phyloP scores from a whole-genome alignment of 345 rosid species.

The Pistacia integerrima region DNA sequence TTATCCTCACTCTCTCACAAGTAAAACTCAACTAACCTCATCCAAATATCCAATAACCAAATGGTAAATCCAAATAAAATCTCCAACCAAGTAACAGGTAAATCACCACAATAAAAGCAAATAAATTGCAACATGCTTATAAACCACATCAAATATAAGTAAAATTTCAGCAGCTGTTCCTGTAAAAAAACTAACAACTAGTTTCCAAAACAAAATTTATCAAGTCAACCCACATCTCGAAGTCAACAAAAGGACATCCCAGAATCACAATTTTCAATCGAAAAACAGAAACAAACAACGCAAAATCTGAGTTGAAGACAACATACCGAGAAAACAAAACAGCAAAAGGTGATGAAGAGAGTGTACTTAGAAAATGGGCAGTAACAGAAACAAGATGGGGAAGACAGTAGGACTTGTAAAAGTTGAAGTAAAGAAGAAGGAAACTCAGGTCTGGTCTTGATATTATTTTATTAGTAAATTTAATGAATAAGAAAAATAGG shows the following conservation, averaged over 20 bases:
- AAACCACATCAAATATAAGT: not conserved
- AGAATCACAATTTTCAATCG: conserved; percentile 15
- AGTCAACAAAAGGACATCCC: conserved; percentile 17
- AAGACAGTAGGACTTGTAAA: conserved; percentile 18
- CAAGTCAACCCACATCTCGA: conserved; percentile 13
- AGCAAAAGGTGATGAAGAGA: conserved; percentile 16
- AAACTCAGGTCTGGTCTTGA: conserved; percentile 9
- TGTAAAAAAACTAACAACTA: not conserved
- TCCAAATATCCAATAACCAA: conserved; percentile 4
- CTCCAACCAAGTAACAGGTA: not conserved
- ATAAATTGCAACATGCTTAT: not conserved
- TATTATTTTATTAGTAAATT: not conserved
- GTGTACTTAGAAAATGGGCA: conserved; percentile 26
- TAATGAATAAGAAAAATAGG: conserved; percentile 25
- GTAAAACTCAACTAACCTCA: not conserved
- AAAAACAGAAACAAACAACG: conserved; percentile 19
- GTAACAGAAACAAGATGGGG: conserved; percentile 20
- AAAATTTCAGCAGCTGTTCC: not conserved
- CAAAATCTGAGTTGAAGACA: conserved; percentile 11
- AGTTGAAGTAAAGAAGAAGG: conserved; percentile 53
- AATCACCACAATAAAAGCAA: not conserved
- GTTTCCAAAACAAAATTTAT: conserved; percentile 2
- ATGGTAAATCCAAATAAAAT: not conserved
- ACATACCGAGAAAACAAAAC: conserved; percentile 35
- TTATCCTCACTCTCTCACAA: not conserved